Conservation (phyloP, 176 grass and related monocot species). For the Musa troglodytarum region DNA sequence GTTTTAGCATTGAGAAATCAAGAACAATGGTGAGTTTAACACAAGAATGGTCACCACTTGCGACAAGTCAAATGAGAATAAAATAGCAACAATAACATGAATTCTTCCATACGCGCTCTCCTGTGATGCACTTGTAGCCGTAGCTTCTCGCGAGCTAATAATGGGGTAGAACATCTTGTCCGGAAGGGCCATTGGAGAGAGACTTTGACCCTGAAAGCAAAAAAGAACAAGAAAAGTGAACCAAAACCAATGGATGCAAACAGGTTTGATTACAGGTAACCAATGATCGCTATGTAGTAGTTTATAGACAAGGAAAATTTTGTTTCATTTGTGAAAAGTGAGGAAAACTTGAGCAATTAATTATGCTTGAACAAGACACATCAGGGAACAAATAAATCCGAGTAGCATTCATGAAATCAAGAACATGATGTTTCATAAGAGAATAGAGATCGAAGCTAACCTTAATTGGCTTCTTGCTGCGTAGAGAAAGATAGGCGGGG, state of each 20-base stretch:
- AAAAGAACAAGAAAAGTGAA: background rate
- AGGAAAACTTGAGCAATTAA: background rate
- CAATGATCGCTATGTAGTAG: too few relatives aligned
- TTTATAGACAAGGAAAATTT: too few relatives aligned
- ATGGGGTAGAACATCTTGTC: conserved; percentile 42
- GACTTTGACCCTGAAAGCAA: conserved; percentile 53
- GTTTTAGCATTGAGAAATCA: background rate
- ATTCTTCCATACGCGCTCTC: conserved; percentile 30
- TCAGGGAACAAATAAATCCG: too few relatives aligned
- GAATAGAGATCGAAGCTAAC: conserved; percentile 21
- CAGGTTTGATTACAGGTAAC: too few relatives aligned
- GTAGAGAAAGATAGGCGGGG: conserved; percentile 37
- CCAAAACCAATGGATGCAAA: too few relatives aligned
- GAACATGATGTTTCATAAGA: background rate
- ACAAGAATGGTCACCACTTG: background rate
- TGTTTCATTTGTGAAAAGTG: too few relatives aligned
- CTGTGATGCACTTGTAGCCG: conserved; percentile 21
- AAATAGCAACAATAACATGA: too few relatives aligned
- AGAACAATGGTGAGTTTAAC: background rate
- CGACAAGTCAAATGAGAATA: too few relatives aligned
- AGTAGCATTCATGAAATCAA: too few relatives aligned
- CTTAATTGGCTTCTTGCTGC: conserved; percentile 47
- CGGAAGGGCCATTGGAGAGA: conserved; percentile 41
- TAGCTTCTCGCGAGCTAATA: conserved; percentile 54
- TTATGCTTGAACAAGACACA: too few relatives aligned